Evolutionary conservation across 2,329 filamentous ascomycete species (phyloP), one percentile per base, ranked within the genome.

Genomic region (Aspergillus sp.): DNA sequence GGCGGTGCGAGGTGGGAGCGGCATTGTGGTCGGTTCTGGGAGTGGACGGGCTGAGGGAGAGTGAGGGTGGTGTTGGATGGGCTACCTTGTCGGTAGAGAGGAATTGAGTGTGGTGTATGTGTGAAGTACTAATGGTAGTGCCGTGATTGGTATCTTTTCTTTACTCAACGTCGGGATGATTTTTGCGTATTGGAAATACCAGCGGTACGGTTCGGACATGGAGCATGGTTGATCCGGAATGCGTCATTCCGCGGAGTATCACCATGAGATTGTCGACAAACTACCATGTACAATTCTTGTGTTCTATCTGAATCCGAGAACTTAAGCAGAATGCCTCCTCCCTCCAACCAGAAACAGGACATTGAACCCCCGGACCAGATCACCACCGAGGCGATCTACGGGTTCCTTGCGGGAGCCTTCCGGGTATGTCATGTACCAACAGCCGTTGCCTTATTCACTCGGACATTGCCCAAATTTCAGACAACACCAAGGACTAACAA

Each of bases 1-100:
- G 47, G 90, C 86, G 72, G 87, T 90, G 68, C 93, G 88, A 41
- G 91, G 86, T 46, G 65, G 19, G 52, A 65, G 64, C 45, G 64
- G 45, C 66, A 69, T 67, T 36, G 33, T 60, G 51, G 26, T 22
- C 32, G 32, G 24, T 43, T 41, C 46, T n/a, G 26, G 13, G 17
- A 20, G 40, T 49, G 24, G 45, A 26, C 16, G n/a, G 35, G 14
- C 32, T 4, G 35, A 49, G 38, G 16, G 7, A n/a, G 26, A 32
- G 13, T 16, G 7, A 30, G n/a, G 26, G 16, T 32, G 3, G 2
- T 11, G 19, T 22, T 44, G 11, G 19, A 9, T 44, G n/a, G 19
- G 9, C 8, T 44, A 22, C 20, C 14, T 20, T 22, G 17, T 41
- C 20, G 16, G 26, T 30, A 38, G 35, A 22, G 35, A 14, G 7